Base-by-base conservation (phyloP, 2,329 filamentous ascomycete genomes). In the Biscogniauxia marginata region DNA sequence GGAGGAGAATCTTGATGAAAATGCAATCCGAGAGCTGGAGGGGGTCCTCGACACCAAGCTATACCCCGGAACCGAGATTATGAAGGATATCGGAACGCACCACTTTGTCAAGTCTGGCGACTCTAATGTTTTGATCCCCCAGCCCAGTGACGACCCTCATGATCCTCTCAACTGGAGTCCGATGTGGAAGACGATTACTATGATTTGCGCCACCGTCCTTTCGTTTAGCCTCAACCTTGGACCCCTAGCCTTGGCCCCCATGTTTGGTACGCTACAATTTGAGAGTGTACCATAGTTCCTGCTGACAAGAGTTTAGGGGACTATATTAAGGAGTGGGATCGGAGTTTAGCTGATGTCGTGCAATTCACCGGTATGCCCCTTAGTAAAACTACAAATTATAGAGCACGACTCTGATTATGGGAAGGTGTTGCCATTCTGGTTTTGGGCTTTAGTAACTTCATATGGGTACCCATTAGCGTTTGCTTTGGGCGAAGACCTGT, bases 41-140 rank as follows among this genome's bases (percentile, higher is more conserved):
- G 58, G 65, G 23, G 63, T 65, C 24, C 62, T 70, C 13, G 55
- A 65, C 51, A 74, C 62, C 52, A 70, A 65, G 52, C 72, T 73
- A 63, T 72, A 72, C 53, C 67, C 70, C 4, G 72, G 70, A 16
- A 66, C 67, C 3, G 74, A 76, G 67, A 71, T 75, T 54, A 76
- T 76, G 74, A 68, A 64, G 39, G 73, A 88, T 74, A 78, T 87
- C 39, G 84, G 83, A 19, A 73, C 74, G 1, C 83, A 86, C 69
- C 84, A 87, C 68, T 88, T 88, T 64, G 83, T 87, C 65, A 87
- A 86, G 64, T 74, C 76, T 20, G 67, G 69, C 19, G 65, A 75
- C 30, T 78, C 80, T 1, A 51, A 76, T 4, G 74, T 81, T 16
- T 67, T 81, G 7, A 71, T 80, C n/a, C 79, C 79, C 7, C 73